Evolutionary conservation across 2,329 filamentous ascomycete species (phyloP), one percentile per base, ranked within the genome.

Genomic region (Chrysoporthe austroafricana): DNA sequence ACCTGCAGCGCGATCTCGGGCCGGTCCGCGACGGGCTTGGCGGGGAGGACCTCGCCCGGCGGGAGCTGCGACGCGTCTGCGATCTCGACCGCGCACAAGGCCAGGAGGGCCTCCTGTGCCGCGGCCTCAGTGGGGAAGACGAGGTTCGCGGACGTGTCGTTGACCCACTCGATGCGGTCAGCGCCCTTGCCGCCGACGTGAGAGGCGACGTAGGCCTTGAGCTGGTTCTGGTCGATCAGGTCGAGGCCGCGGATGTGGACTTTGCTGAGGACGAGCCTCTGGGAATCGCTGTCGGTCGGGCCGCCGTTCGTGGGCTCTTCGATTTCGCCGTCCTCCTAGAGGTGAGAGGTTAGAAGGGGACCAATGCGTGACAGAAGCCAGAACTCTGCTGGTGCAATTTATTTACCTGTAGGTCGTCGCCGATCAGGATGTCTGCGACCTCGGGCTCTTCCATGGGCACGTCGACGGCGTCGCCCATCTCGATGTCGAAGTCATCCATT

Each of bases 141-240:
- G 64, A 97, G 83, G 76, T 98, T 98, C 70, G 93, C 93, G 0
- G 93, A 95, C 7, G 88, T 90, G 78, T 99, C 96, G 77, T 98
- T 93, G 72, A 99, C 93, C 96, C 96, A 99, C 80, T 98, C 94
- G 71, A 97, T 84, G 70, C 87, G 85, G 66, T 86, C 82, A 66
- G 89, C 82, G 63, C 81, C 75, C 66, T 84, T 82, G 16, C 79
- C 77, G 46, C 84, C 80, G 74, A 86, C 93, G 77, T 96, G 87
- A 70, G 92, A 85, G 60, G 83, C 79, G 9, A 93, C 87, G 73
- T 94, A 97, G 68, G 86, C 83, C 73, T 91, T 90, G 73, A 98
- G 90, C 71, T 97, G 89, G 66, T 88, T 85, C 39, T 94, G 94
- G 43, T 91, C 92, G 76, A 98, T 83, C 56, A 90, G 88, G 75